These are phyloP conservation scores for Suhomyces maxii DNA, from an alignment of 1,139 yeast species.

Conservation along the genomic window DNA sequence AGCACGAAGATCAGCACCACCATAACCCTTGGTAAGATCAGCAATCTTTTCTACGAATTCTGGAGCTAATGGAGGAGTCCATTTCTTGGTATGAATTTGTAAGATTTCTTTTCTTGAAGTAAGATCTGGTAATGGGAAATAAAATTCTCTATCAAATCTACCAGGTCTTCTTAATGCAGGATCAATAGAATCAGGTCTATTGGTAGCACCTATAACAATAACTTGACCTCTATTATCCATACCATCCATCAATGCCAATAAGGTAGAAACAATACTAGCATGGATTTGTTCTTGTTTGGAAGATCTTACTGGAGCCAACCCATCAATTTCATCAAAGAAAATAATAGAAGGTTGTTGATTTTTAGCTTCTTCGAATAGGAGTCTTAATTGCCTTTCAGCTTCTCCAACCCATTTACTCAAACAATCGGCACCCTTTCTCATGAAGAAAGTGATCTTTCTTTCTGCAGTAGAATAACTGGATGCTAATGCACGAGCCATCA, in stretches of 20 bases:
- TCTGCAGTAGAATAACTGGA: conserved; percentile 86
- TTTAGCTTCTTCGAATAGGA: conserved; percentile 92
- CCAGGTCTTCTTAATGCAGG: conserved; percentile 98
- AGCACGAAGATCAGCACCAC: conserved; percentile 96
- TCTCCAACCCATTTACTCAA: conserved; percentile 99
- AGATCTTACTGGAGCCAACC: conserved; percentile 95
- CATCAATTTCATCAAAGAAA: conserved; percentile 97
- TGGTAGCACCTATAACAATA: conserved; percentile 96
- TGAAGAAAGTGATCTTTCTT: conserved; percentile 88
- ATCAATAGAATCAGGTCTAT: conserved; percentile 96
- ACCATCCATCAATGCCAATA: conserved; percentile 96
- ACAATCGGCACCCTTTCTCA: conserved; percentile 99
- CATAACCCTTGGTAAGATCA: conserved; percentile 87
- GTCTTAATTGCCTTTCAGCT: conserved; percentile 90
- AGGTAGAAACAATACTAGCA: conserved; percentile 93
- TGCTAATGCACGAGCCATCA: conserved; percentile 97
- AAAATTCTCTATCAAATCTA: conserved; percentile 94
- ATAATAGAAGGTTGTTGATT: conserved; percentile 95
- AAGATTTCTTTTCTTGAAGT: conserved; percentile 78
- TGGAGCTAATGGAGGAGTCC: conserved; percentile 72
- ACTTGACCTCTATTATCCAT: conserved; percentile 98
- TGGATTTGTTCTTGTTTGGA: conserved; percentile 97
- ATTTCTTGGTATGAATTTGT: conserved; percentile 80
- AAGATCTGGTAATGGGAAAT: conserved; percentile 88
- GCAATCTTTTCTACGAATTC: conserved; percentile 70